phyloP scores from a whole-genome alignment of 108 stramenopile species.

The Cyclotella distinguenda region DNA sequence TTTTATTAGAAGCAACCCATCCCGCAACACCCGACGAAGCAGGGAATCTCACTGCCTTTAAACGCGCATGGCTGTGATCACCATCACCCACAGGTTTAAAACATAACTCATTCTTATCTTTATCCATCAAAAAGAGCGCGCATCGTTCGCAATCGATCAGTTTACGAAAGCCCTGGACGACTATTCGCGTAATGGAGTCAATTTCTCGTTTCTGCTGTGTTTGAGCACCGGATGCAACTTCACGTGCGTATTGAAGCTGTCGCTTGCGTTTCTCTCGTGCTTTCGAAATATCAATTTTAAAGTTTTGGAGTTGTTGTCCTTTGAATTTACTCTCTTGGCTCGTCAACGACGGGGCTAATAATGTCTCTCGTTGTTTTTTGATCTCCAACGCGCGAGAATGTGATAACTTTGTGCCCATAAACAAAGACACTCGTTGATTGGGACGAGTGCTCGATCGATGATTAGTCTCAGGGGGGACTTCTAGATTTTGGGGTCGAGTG shows the following conservation, averaged over 20 bases:
- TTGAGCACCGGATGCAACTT: constrained; percentile 35
- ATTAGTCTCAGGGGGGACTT: constrained; percentile 6
- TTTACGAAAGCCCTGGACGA: constrained; percentile 47
- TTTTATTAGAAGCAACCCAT: constrained; percentile 50
- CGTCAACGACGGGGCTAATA: constrained; percentile 11
- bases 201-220: constrained; percentile 33
- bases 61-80: constrained; percentile 32
- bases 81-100: constrained; percentile 53
- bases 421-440: background rate
- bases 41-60: constrained; percentile 45
- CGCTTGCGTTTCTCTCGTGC: constrained; percentile 40
- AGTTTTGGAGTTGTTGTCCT: constrained; percentile 44
- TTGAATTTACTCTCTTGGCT: constrained; percentile 30
- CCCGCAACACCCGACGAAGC: constrained; percentile 51
- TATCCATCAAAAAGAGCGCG: constrained; percentile 50
- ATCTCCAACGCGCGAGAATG: constrained; percentile 21
- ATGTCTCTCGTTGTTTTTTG: background rate
- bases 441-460: constrained; percentile 1
- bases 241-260: constrained; percentile 41
- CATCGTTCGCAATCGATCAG: constrained; percentile 48
- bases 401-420: constrained; percentile 26
- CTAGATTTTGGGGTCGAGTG: background rate
- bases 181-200: constrained; percentile 48
- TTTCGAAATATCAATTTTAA: constrained; percentile 33
- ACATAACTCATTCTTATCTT: constrained; percentile 42